These are phyloP conservation scores for Halophytophthora polymorphica DNA, from an alignment of 352 stramenopile genomes.

Conservation along the genomic window DNA sequence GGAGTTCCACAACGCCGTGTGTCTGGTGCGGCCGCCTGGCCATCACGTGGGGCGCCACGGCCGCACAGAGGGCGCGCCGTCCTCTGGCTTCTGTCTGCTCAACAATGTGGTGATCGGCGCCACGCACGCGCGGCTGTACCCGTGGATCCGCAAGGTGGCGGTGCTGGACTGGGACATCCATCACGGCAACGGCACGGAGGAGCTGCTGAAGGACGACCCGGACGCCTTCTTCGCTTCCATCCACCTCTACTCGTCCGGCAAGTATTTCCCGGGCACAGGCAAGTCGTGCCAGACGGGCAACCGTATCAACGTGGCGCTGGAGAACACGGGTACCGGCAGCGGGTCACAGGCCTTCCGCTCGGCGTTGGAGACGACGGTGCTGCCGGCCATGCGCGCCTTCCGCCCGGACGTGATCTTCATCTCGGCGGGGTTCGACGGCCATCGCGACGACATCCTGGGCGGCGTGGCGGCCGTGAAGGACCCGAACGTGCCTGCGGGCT, in stretches of 20 bases:
- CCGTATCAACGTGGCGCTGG: constrained; percentile 74
- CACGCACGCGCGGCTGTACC: constrained; percentile 93
- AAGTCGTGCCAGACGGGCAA: constrained; percentile 58
- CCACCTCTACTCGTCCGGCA: constrained; percentile 68
- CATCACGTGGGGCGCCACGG: constrained; percentile 90
- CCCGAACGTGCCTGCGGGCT: constrained; percentile 68
- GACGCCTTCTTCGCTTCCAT: constrained; percentile 84
- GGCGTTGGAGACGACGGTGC: constrained; percentile 52
- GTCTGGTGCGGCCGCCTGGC: constrained; percentile 88
- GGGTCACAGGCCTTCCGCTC: constrained; percentile 65
- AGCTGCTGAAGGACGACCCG: constrained; percentile 78
- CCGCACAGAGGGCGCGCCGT: constrained; percentile 62
- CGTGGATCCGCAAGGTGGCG: constrained; percentile 91
- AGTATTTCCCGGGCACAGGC: constrained; percentile 80
- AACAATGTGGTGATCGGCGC: constrained; percentile 99
- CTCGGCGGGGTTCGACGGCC: constrained; percentile 85
- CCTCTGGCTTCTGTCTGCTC: constrained; percentile 96
- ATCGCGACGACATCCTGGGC: constrained; percentile 83
- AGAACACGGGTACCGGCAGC: constrained; percentile 62
- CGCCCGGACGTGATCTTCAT: constrained; percentile 85
- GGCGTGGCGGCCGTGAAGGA: constrained; percentile 76
- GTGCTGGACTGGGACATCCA: constrained; percentile 99
- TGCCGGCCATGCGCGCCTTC: constrained; percentile 78
- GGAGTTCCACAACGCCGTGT: constrained; percentile 81
- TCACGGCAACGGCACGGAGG: constrained; percentile 98